Base-by-base conservation (phyloP, 768 basidiomycete species). In the Xerocomus spinulosus region DNA sequence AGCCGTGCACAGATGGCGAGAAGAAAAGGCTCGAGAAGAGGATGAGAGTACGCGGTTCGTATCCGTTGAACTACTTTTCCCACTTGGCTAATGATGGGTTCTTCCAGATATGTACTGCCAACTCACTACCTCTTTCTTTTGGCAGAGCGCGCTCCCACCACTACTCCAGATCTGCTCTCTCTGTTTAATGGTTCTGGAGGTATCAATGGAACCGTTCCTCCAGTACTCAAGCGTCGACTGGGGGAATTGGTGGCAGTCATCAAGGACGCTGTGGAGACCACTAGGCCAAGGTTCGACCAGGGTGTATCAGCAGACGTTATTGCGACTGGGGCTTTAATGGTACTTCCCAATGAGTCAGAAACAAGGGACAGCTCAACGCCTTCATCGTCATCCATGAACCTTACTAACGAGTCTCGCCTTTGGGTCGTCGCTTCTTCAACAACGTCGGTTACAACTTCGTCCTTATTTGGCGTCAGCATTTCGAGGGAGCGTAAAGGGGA, bases 21-120 rank as follows among this genome's bases (percentile, higher is more conserved):
- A 97, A 64, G 59, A 63, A 10, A 69, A 83, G 2, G 88, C 90
- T 2, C 73, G 90, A 42, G 80, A 84, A 47, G 87, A 92, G 57
- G 94, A 97, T 62, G 93, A 96, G 67, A 89, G 88, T 59, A 77
- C 79, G 9, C 71, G 85, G 84, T 92, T 62, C 37, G 79, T 68
- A 3, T 28, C 45, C 28, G n/a, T 30, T 34, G 7, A 15, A 25
- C 36, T 21, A 17, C 46, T 37, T 41, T 12, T 12, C 18, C 18
- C 18, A 13, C 24, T 14, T 43, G 40, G 12, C 38, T 14, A 12
- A 44, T 10, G 13, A 8, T 14, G 18, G 15, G 7, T 28, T 38
- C 6, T 40, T 50, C 18, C 42, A 86, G 86, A 68, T 90, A 83
- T 61, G 78, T 92, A 15, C 69, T 92, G 10, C 76, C 82, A 30